Evolutionary conservation across 176 grass and related monocot genomes (phyloP), one percentile per base, ranked within the genome.

Genomic region (Eleusine coracana): DNA sequence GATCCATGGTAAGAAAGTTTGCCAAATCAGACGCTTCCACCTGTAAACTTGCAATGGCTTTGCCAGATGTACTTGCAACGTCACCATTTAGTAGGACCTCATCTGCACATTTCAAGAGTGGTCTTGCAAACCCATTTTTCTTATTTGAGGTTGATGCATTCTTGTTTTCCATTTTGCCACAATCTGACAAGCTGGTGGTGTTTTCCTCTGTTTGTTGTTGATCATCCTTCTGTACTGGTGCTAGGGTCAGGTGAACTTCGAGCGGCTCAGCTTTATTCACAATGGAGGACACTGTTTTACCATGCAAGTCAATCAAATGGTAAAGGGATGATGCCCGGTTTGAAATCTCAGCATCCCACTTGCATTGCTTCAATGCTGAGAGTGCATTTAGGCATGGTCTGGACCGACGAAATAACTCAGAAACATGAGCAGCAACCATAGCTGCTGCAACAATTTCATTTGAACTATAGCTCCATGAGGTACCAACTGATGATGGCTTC

Each of bases 381-480:
- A 99, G 80, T 46, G 97, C 89, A 85, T 90, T 96, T 90, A 89
- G 89, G 91, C 97, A 99, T 27, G 93, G 87, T 77, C 94, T 99
- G 2, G 91, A 99, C 41, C 89, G 86, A 31, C 91, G 88, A 89
- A 99, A 99, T 62, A 96, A 82, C 80, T 99, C 97, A 71, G 97
- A 96, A 89, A 99, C 97, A 68, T 99, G 96, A 73, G 96, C 96
- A 72, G 97, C 97, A 87, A 99, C 97, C 97, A 99, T 99, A 76
- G 97, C 97, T 21, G 97, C 97, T 69, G 97, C 97, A 60, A 96
- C 93, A 70, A 99, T 99, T 90, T 99, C 97, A 84, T 96, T 96
- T 84, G 97, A 99, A 87, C 97, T 96, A 61, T 96, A 99, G 86
- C 89, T 94, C 97, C 97, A 99, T 49, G 97, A 94, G 60, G 97